Percentiles rank a stretch among this genome's conserved stretches.
Evolutionary conservation across 1,284 basidiomycete genomes (phyloP).

Genomic region (Lignosus rhinocerotis): DNA sequence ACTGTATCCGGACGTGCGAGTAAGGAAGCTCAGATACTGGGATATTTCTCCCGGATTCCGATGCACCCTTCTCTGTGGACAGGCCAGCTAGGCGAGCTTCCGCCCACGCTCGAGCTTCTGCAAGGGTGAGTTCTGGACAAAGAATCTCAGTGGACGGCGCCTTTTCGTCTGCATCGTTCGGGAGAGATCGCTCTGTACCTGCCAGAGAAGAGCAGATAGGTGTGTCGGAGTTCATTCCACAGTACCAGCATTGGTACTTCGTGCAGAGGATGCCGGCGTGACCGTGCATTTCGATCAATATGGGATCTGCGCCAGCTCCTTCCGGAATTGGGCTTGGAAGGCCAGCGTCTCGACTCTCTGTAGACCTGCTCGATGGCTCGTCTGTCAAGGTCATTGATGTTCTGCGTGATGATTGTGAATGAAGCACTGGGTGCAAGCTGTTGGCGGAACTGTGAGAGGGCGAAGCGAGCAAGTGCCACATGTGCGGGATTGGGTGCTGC

Average conservation of each 20-base stretch:
- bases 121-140: background rate
- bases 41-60: slow-evolving; percentile 41
- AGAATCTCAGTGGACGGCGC: background rate
- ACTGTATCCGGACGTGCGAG: slow-evolving; percentile 62
- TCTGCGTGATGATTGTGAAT: slow-evolving; percentile 63
- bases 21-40: slow-evolving; percentile 46
- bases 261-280: slow-evolving; percentile 54
- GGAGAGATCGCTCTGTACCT: slow-evolving; percentile 46
- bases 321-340: background rate
- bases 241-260: slow-evolving; percentile 38
- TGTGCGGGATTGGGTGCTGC: slow-evolving; percentile 57
- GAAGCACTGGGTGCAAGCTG: slow-evolving; percentile 42
- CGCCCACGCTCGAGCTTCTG: slow-evolving; percentile 14
- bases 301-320: slow-evolving; percentile 8
- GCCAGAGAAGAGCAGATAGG: slow-evolving; percentile 50
- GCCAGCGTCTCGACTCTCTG: background rate
- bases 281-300: slow-evolving; percentile 64
- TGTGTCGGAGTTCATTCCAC: slow-evolving; percentile 41
- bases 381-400: slow-evolving; percentile 54
- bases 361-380: slow-evolving; percentile 2
- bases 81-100: slow-evolving; percentile 9
- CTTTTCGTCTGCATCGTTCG: slow-evolving; percentile 28
- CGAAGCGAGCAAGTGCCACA: slow-evolving; percentile 46
- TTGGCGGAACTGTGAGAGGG: slow-evolving; percentile 37
- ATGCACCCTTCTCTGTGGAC: slow-evolving; percentile 3